phyloP scores from a whole-genome alignment of 805 yeast species.

The Schwanniomyces occidentalis region DNA sequence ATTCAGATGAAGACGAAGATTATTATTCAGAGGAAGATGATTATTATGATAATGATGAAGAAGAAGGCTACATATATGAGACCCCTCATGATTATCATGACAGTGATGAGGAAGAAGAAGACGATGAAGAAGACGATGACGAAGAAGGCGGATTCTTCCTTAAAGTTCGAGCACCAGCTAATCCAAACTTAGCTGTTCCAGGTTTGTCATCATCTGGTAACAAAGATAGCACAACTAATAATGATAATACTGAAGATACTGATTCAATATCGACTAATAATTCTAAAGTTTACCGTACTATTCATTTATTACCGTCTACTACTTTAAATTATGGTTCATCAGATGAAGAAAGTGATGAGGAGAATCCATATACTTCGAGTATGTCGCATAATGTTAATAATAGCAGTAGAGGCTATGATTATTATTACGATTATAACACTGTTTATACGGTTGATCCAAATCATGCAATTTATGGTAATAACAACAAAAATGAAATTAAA shows the following conservation, averaged over 20 bases:
- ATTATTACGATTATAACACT: slow-evolving; percentile 76
- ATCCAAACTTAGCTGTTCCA: slow-evolving; percentile 28
- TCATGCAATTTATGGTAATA: slow-evolving; percentile 38
- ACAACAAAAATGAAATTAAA: slow-evolving; percentile 18
- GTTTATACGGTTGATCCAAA: slow-evolving; percentile 61
- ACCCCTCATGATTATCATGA: slow-evolving; percentile 17
- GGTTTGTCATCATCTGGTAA: slow-evolving; percentile 22
- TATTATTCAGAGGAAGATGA: slow-evolving; percentile 28
- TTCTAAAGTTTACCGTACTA: slow-evolving; percentile 49
- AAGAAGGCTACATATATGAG: slow-evolving; percentile 18
- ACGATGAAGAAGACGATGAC: slow-evolving; percentile 33
- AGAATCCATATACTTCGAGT: slow-evolving; percentile 49
- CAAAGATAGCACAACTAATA: slow-evolving; percentile 3
- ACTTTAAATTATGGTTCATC: slow-evolving; percentile 73
- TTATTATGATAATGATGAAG: slow-evolving; percentile 27
- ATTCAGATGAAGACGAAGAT: slow-evolving; percentile 24
- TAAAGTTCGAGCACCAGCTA: slow-evolving; percentile 48
- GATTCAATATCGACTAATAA: slow-evolving; percentile 31
- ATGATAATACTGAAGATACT: slow-evolving; percentile 24
- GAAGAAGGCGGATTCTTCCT: slow-evolving; percentile 72
- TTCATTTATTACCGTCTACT: slow-evolving; percentile 83
- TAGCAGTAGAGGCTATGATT: slow-evolving; percentile 66
- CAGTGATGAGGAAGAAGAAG: slow-evolving; percentile 16
- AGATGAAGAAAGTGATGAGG: slow-evolving; percentile 63
- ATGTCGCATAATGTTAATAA: slow-evolving; percentile 73